phyloP scores from a whole-genome alignment of 345 rosid genomes.

The Rhizophora mangle region DNA sequence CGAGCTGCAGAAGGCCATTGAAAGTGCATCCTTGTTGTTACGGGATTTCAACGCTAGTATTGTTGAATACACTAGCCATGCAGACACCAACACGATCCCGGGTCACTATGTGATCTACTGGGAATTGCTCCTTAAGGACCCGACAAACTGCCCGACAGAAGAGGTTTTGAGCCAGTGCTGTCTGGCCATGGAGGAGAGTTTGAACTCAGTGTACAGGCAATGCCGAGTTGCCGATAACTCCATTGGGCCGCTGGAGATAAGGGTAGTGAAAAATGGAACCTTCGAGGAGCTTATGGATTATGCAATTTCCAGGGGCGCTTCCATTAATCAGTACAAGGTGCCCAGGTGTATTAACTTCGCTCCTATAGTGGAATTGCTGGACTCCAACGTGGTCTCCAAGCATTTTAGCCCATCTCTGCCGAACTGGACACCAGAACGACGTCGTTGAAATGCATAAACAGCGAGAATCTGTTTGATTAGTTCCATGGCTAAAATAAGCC shows the following conservation, averaged over 20 bases:
- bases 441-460: conserved; percentile 21
- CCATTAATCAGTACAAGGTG: conserved; percentile 93
- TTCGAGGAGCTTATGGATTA: conserved; percentile 97
- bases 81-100: conserved; percentile 67
- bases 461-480: not conserved
- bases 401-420: conserved; percentile 77
- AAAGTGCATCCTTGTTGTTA: conserved; percentile 56
- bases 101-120: conserved; percentile 94
- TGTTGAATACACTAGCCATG: conserved; percentile 92
- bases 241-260: conserved; percentile 76
- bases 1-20: conserved; percentile 75
- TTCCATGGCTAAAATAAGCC: no score
- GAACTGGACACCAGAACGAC: conserved; percentile 75
- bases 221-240: conserved; percentile 80
- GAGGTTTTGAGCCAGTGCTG: conserved; percentile 60
- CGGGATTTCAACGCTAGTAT: conserved; percentile 56
- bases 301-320: conserved; percentile 90
- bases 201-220: conserved; percentile 90
- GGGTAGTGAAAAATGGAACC: conserved; percentile 81
- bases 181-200: conserved; percentile 78
- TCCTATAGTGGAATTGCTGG: conserved; percentile 84
- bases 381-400: conserved; percentile 63
- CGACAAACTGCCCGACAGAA: conserved; percentile 37
- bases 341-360: conserved; percentile 90
- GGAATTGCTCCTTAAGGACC: conserved; percentile 64